Percentiles rank a stretch among this genome's conserved stretches.
Evolutionary conservation across 2,329 filamentous ascomycete species (phyloP).

Genomic region (Dactylonectria estremocensis): DNA sequence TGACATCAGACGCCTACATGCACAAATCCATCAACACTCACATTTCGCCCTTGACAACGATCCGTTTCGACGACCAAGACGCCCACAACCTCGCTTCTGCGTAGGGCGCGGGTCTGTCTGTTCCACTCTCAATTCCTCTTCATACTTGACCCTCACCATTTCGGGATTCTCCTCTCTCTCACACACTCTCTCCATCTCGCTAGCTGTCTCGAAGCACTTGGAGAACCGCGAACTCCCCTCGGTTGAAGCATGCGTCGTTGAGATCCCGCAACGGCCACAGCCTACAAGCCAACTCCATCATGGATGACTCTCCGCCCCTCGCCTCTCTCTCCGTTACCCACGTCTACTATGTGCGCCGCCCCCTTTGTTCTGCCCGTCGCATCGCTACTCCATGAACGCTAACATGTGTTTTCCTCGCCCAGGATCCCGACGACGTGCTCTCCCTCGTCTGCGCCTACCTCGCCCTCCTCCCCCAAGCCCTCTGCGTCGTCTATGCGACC

Average conservation of each 20-base stretch:
- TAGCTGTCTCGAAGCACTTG: neutral
- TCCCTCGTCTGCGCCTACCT: constrained; percentile 95
- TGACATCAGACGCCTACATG: too few relatives aligned
- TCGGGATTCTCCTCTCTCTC: neutral
- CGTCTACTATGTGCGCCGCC: constrained; percentile 85
- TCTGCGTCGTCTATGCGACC: constrained; percentile 91
- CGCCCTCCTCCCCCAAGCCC: constrained; percentile 91
- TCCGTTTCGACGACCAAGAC: constrained; percentile 5
- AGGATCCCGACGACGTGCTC: constrained; percentile 89
- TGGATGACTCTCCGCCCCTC: constrained; percentile 67
- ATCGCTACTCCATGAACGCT: constrained; percentile 13
- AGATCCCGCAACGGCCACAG: constrained; percentile 4
- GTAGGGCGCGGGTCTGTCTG: constrained; percentile 20
- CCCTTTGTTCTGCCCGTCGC: neutral
- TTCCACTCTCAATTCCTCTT: neutral
- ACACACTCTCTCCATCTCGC: too few relatives aligned
- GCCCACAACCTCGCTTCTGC: constrained; percentile 8
- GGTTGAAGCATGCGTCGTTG: constrained; percentile 25
- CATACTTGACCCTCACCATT: neutral
- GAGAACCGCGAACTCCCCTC: neutral
- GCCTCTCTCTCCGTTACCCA: constrained; percentile 95
- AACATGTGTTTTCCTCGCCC: constrained; percentile 21
- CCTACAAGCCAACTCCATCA: constrained; percentile 33
- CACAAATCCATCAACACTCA: neutral
- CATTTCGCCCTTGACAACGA: neutral